These are phyloP conservation scores for Aspergillus costaricaensis DNA, from an alignment of 2,329 filamentous ascomycete species.

Conservation along the genomic window DNA sequence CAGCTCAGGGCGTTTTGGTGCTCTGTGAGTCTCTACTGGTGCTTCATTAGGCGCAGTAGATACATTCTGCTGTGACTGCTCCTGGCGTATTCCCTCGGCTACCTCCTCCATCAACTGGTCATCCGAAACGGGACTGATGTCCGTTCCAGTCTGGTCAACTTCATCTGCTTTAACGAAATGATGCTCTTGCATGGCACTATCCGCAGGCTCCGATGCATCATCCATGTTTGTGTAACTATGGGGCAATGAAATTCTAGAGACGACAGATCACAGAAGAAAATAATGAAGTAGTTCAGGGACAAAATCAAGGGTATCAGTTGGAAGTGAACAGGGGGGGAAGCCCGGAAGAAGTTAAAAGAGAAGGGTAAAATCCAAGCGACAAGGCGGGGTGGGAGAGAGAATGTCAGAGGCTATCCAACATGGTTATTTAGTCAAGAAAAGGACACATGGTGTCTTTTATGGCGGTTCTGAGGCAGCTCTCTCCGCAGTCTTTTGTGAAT, in stretches of 20 bases:
- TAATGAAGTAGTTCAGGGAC: not conserved
- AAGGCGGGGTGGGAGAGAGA: not conserved
- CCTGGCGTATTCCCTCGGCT: constrained; percentile 40
- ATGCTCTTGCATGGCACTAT: constrained; percentile 34
- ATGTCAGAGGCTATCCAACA: constrained; percentile 3
- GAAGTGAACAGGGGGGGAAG: not conserved
- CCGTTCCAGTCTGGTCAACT: constrained; percentile 50
- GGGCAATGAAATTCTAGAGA: not conserved
- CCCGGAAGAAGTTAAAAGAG: not conserved
- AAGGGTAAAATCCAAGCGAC: not conserved
- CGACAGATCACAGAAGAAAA: not conserved
- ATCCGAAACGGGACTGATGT: constrained; percentile 48
- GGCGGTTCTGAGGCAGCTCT: constrained; percentile 8
- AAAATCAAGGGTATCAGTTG: constrained; percentile 3
- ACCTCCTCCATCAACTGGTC: constrained; percentile 47
- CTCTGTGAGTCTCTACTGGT: constrained; percentile 20
- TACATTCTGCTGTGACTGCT: constrained; percentile 26
- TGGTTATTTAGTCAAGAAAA: constrained; percentile 13
- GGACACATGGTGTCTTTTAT: constrained; percentile 14
- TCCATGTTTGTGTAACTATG: constrained; percentile 28
- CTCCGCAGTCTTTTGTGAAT: constrained; percentile 15
- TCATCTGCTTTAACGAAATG: constrained; percentile 53
- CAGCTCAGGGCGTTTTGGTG: constrained; percentile 37
- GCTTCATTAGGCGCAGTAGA: constrained; percentile 13
- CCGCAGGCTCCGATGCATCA: constrained; percentile 23